Conservation (phyloP, 2,329 filamentous ascomycete genomes). For the Talaromyces verruculosus region DNA sequence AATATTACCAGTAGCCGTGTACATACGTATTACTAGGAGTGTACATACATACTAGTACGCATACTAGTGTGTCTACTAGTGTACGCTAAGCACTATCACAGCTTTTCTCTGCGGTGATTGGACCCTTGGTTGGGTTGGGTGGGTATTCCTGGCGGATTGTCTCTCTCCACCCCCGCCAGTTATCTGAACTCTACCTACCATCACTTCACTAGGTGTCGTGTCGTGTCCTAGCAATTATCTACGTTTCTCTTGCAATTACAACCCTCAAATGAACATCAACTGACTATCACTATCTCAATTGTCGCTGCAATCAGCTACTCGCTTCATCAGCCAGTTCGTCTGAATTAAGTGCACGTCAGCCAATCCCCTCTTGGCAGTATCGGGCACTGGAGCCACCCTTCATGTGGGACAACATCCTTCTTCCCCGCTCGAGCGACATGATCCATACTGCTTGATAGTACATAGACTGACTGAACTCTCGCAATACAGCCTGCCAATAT, state of each 20-base stretch:
- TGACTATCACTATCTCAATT: not conserved
- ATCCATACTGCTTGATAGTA: not conserved
- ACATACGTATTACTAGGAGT: not conserved
- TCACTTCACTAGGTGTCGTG: not conserved
- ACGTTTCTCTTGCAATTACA: too few species aligned
- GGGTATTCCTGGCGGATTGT: not conserved
- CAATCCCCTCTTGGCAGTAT: not conserved
- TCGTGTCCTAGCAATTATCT: not conserved
- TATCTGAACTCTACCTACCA: not conserved
- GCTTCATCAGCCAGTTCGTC: not conserved
- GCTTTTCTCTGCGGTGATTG: not conserved
- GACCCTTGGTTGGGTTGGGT: not conserved
- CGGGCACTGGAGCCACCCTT: conserved; percentile 5
- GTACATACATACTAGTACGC: too few species aligned
- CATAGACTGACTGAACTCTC: conserved; percentile 9
- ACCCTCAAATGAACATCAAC: not conserved
- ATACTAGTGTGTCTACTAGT: not conserved
- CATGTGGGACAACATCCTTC: conserved; percentile 14
- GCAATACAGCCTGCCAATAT: not conserved
- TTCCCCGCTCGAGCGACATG: conserved; percentile 15
- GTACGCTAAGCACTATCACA: not conserved
- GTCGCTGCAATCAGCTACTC: not conserved
- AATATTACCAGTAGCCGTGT: not conserved
- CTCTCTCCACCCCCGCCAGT: not conserved
- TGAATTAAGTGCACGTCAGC: not conserved